phyloP scores from a whole-genome alignment of 139 green algal genomes.

The Spirogloea muscicola region DNA sequence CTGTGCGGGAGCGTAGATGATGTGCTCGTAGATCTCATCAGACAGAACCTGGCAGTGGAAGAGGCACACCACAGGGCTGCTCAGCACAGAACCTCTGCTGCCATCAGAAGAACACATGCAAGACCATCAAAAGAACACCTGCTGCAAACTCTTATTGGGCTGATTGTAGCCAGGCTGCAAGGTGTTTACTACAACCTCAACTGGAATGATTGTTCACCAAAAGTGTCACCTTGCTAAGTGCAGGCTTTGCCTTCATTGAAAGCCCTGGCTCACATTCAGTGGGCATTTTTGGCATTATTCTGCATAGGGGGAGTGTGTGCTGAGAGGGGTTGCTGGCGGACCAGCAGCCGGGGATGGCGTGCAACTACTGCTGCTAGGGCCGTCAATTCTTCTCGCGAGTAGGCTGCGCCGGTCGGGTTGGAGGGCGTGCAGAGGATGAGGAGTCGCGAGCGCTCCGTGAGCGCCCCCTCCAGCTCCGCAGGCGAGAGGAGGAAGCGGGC shows the following conservation, averaged over 20 bases:
- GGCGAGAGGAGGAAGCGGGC: conserved; percentile 77
- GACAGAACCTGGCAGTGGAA: conserved; percentile 66
- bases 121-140: too few species aligned
- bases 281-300: too few species aligned
- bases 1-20: conserved; percentile 79
- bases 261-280: too few species aligned
- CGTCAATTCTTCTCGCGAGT: conserved; percentile 55
- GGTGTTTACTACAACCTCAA: too few species aligned
- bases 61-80: conserved; percentile 67
- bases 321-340: too few species aligned
- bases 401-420: conserved; percentile 91
- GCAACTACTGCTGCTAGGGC: conserved; percentile 75
- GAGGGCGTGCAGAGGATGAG: conserved; percentile 96
- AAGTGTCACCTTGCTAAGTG: too few species aligned
- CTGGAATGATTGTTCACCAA: too few species aligned
- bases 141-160: too few species aligned
- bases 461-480: conserved; percentile 62
- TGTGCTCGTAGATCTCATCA: conserved; percentile 93
- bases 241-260: too few species aligned
- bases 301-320: too few species aligned
- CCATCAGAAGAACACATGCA: too few species aligned
- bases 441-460: conserved; percentile 79
- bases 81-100: conserved; percentile 86
- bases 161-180: too few species aligned
- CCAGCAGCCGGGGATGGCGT: conserved; percentile 82